Evolutionary conservation across 2,329 filamentous ascomycete species (phyloP).

Genomic region (Bipolaris oryzae): DNA sequence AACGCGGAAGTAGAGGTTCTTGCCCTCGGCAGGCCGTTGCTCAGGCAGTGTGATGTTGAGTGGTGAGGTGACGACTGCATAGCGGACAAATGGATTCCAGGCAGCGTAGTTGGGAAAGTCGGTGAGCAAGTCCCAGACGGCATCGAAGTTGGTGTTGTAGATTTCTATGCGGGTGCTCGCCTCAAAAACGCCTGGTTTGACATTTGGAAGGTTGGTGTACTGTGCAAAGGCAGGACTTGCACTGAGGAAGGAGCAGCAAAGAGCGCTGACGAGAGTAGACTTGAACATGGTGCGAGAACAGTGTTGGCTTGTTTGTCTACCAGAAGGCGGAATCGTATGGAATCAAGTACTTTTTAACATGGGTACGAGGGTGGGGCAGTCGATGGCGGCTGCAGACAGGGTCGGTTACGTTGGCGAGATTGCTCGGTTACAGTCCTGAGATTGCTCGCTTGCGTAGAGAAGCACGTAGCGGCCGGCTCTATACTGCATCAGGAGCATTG

Average conservation of each 20-base stretch:
- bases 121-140: conserved; percentile 37
- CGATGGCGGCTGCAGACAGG: not conserved
- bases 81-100: conserved; percentile 45
- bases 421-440: not conserved
- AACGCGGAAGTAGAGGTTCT: conserved; percentile 31
- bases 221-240: conserved; percentile 9
- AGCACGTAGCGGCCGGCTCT: not conserved
- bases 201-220: conserved; percentile 36
- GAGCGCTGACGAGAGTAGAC: not conserved
- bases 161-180: conserved; percentile 37
- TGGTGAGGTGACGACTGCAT: conserved; percentile 28
- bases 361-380: not conserved
- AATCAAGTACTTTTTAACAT: not conserved
- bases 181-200: conserved; percentile 36
- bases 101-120: conserved; percentile 35
- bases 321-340: not conserved
- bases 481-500: not conserved
- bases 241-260: conserved; percentile 8
- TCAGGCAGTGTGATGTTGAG: conserved; percentile 27
- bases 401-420: not conserved
- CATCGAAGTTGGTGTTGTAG: conserved; percentile 20
- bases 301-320: not conserved
- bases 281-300: not conserved
- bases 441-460: not conserved
- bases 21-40: conserved; percentile 34